Evolutionary conservation across 2,329 filamentous ascomycete genomes (phyloP).

Genomic region (Talaromyces piceae): DNA sequence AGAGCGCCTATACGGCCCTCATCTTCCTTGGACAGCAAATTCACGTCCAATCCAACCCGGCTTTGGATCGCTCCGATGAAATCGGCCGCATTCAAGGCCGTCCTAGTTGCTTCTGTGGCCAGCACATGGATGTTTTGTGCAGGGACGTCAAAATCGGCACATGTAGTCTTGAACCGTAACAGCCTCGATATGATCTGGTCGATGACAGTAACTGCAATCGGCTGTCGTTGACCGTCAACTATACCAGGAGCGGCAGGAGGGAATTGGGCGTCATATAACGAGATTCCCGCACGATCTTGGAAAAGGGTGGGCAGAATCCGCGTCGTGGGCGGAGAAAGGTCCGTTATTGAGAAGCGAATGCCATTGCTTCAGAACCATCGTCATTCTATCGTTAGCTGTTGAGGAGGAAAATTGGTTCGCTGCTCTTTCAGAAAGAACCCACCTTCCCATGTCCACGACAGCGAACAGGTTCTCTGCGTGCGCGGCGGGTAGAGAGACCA

Average conservation of each 20-base stretch:
- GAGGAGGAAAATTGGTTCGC: neutral
- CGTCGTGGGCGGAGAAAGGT: conserved; percentile 62
- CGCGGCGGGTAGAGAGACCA: conserved; percentile 4
- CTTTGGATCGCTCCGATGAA: conserved; percentile 60
- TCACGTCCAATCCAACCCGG: conserved; percentile 60
- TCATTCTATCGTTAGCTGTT: neutral
- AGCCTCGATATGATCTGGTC: conserved; percentile 58
- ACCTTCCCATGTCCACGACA: conserved; percentile 38
- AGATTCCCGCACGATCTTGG: conserved; percentile 70
- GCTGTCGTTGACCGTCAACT: conserved; percentile 34
- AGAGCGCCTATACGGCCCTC: conserved; percentile 78
- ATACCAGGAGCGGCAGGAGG: no score
- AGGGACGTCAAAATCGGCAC: conserved; percentile 61
- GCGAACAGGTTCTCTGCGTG: conserved; percentile 23
- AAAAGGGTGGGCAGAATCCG: conserved; percentile 72
- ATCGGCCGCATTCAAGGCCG: conserved; percentile 62
- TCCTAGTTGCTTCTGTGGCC: conserved; percentile 83
- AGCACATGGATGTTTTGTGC: conserved; percentile 60
- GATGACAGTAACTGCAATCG: conserved; percentile 56
- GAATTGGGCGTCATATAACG: conserved; percentile 73
- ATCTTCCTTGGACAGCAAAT: conserved; percentile 67
- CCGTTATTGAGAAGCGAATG: conserved; percentile 84
- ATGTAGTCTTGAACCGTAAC: conserved; percentile 63
- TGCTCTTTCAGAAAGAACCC: conserved; percentile 7
- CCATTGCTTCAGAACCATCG: conserved; percentile 57